Conservation (phyloP, 225 moss, liverwort and hornwort genomes). For the Marchantia polymorpha region DNA sequence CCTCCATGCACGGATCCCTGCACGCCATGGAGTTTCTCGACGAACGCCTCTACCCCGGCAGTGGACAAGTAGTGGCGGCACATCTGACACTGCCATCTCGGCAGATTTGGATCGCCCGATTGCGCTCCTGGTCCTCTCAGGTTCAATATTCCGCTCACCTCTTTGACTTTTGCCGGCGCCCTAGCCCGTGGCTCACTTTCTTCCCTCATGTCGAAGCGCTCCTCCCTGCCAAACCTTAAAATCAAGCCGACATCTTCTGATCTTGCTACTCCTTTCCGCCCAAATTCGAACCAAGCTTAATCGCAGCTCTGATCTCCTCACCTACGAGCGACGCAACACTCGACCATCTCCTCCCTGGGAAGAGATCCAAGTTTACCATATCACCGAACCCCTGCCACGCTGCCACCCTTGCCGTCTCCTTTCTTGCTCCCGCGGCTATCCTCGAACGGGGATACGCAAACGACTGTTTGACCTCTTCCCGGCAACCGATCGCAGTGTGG, state of each 20-base stretch:
- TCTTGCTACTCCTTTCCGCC: neutral
- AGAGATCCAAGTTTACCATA: neutral
- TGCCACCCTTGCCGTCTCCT: neutral
- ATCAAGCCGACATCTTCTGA: neutral
- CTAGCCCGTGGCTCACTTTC: conserved; percentile 11
- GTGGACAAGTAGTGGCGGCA: conserved; percentile 79
- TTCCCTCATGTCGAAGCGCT: conserved; percentile 4
- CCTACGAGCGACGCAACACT: neutral
- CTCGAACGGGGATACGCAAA: neutral
- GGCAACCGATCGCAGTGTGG: neutral
- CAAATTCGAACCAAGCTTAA: neutral
- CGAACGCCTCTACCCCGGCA: conserved; percentile 75
- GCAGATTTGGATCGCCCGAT: conserved; percentile 60
- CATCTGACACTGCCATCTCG: conserved; percentile 85
- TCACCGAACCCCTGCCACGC: neutral
- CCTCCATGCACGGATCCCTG: conserved; percentile 83
- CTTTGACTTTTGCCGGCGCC: conserved; percentile 19
- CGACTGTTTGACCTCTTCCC: neutral
- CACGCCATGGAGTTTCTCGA: conserved; percentile 50
- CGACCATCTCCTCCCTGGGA: neutral
- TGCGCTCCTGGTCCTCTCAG: conserved; percentile 25
- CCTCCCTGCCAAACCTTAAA: neutral
- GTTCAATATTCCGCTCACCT: conserved; percentile 34
- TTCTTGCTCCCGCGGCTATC: neutral
- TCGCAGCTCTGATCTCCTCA: neutral